phyloP scores from a whole-genome alignment of 2,329 filamentous ascomycete species.

The Trichoderma sp. region DNA sequence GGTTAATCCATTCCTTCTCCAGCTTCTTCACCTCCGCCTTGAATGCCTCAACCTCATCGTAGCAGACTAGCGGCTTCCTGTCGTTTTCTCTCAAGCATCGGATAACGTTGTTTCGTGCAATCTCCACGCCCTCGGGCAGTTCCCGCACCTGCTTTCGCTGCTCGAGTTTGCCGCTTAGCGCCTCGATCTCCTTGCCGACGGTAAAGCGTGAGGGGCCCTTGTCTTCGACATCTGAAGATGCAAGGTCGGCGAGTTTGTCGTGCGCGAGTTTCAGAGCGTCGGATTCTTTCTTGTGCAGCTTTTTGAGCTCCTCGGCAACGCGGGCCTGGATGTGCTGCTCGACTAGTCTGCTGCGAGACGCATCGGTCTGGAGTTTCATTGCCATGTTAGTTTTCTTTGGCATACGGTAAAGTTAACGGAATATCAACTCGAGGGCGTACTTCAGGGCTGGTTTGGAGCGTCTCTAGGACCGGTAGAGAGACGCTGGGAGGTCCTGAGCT shows the following conservation, averaged over 20 bases:
- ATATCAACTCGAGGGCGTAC: conserved; percentile 51
- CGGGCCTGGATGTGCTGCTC: conserved; percentile 89
- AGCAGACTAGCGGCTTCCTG: conserved; percentile 87
- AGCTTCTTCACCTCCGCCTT: conserved; percentile 84
- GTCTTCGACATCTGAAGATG: conserved; percentile 54
- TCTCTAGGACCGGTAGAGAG: conserved; percentile 80
- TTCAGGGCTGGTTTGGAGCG: conserved; percentile 81
- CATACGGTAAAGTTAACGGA: background rate
- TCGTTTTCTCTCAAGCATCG: conserved; percentile 83
- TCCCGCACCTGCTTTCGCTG: conserved; percentile 65
- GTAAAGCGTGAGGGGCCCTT: conserved; percentile 45
- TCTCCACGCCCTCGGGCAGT: conserved; percentile 70
- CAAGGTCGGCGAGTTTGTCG: conserved; percentile 64
- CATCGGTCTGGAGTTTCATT: conserved; percentile 69
- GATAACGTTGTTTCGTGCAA: conserved; percentile 74
- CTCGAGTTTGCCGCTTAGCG: conserved; percentile 61
- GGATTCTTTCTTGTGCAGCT: conserved; percentile 70
- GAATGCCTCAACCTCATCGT: conserved; percentile 87
- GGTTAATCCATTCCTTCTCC: conserved; percentile 86
- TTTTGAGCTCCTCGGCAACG: conserved; percentile 81
- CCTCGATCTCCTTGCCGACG: conserved; percentile 62
- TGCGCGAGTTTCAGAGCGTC: conserved; percentile 69
- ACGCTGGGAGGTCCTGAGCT: conserved; percentile 56
- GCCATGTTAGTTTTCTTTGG: conserved; percentile 5
- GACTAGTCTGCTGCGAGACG: conserved; percentile 76